Percentiles rank a stretch among this genome's conserved stretches.
Conservation (phyloP, 2,329 filamentous ascomycete species). For the Tolypocladium ovalisporum region DNA sequence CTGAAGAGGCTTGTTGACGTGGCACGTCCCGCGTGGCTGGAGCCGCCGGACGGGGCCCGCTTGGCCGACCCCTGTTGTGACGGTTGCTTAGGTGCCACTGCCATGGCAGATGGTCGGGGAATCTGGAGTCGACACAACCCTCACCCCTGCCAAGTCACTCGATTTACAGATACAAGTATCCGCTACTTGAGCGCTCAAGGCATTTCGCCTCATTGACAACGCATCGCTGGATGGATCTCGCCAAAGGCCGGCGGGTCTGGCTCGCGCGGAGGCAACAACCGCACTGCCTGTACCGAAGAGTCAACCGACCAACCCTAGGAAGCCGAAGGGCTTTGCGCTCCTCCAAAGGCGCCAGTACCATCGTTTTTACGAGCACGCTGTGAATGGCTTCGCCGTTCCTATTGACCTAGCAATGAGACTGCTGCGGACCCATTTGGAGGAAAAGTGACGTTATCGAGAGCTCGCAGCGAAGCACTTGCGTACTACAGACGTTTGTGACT, state of each 20-base stretch:
- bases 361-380: too few species aligned
- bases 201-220: not conserved
- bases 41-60: constrained; percentile 9
- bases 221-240: not conserved
- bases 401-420: not conserved
- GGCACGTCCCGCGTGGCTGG: constrained; percentile 26
- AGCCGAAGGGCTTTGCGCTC: too few species aligned
- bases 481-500: not conserved
- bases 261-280: not conserved
- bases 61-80: constrained; percentile 5
- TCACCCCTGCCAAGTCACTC: constrained; percentile 17
- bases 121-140: not conserved
- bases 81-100: constrained; percentile 3
- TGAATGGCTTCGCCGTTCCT: not conserved
- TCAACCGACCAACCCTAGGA: too few species aligned
- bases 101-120: not conserved
- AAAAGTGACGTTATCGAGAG: not conserved
- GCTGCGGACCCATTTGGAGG: not conserved
- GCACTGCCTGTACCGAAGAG: too few species aligned
- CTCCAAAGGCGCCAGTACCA: not conserved
- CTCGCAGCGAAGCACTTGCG: not conserved
- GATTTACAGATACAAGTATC: constrained; percentile 14
- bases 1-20: constrained; percentile 36
- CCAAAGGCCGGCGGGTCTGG: not conserved
- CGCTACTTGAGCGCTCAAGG: constrained; percentile 9